Evolutionary conservation across 148 eudicot species (phyloP).

Genomic region (Fallopia convolvulus): DNA sequence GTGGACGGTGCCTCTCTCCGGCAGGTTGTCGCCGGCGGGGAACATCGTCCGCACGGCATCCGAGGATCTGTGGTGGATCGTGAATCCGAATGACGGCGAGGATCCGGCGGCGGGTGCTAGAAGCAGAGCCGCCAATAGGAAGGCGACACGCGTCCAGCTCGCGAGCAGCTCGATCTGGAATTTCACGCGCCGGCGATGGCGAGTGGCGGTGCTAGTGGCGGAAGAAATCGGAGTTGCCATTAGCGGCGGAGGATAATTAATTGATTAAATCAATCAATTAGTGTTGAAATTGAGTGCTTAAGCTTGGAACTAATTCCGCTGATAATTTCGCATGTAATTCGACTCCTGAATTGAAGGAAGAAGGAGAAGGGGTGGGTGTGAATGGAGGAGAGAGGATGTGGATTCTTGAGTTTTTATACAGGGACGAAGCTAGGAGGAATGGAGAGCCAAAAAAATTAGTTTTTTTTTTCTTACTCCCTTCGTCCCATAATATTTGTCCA

Average conservation of each 20-base stretch:
- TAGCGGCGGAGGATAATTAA: not conserved
- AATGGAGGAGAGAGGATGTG: not conserved
- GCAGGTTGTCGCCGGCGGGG: not conserved
- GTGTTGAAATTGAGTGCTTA: not conserved
- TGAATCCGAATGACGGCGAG: not conserved
- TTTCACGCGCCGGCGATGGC: not conserved
- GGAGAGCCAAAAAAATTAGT: too few species aligned
- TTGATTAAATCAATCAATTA: too few species aligned
- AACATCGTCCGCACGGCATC: not conserved
- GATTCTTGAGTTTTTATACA: not conserved
- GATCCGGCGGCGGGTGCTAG: not conserved
- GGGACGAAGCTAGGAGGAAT: not conserved
- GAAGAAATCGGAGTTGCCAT: not conserved
- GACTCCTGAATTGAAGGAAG: not conserved
- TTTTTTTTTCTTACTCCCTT: too few species aligned
- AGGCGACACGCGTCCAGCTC: not conserved
- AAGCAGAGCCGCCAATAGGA: not conserved
- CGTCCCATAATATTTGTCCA: too few species aligned
- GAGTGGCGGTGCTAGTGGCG: not conserved
- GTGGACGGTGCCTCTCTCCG: not conserved
- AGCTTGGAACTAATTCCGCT: not conserved
- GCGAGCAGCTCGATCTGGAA: not conserved
- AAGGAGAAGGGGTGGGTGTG: not conserved
- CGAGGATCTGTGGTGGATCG: constrained; percentile 6
- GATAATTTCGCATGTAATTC: not conserved